Evolutionary conservation across 768 basidiomycete species (phyloP), one percentile per base, ranked within the genome.

Genomic region (Pleurotus djamor): DNA sequence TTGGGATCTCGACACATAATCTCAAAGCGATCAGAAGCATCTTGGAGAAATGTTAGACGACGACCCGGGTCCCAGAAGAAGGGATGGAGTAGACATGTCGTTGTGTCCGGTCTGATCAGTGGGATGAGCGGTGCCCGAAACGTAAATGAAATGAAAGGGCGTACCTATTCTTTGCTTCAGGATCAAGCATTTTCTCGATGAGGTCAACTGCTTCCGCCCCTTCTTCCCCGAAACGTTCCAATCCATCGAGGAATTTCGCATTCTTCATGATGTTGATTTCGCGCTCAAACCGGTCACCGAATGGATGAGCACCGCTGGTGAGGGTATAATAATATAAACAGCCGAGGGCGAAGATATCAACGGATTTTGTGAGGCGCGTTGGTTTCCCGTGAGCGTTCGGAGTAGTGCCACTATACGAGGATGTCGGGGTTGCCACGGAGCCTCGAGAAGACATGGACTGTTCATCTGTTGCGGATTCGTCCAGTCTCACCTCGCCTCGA

Each of bases 21-120:
- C 73, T 98, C 97, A 71, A 98, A 99, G 4, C 96, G 85, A 72
- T 98, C 96, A 0, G 95, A 97, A 0, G 95, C 93, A 63, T 98
- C 97, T 72, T 96, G 96, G n/a, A 99, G 78, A 81, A 99, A 99
- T 52, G 83, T 86, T 4, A 99, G 76, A 44, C 96, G 83, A 59
- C 90, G 86, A 6, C 82, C 88, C 0, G 95, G 76, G 57, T 94
- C 88, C 97, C 97, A 99, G 79, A 98, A 99, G 80, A 92, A 96
- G 0, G 97, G 97, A 74, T 98, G 96, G 17, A 91, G 76, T 16
- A 98, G 79, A 71, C 90, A 91, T n/a, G 84, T 85, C 10, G 83
- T 85, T 5, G 96, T 96, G 64, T 95, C 89, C 1, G 96, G 97
- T 67, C 96, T 94, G 6, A 37, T 28, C 57, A 38, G 47, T 1